Evolutionary conservation across 257 asterid genomes (phyloP).

Genomic region (Solanum pimpinellifolium): DNA sequence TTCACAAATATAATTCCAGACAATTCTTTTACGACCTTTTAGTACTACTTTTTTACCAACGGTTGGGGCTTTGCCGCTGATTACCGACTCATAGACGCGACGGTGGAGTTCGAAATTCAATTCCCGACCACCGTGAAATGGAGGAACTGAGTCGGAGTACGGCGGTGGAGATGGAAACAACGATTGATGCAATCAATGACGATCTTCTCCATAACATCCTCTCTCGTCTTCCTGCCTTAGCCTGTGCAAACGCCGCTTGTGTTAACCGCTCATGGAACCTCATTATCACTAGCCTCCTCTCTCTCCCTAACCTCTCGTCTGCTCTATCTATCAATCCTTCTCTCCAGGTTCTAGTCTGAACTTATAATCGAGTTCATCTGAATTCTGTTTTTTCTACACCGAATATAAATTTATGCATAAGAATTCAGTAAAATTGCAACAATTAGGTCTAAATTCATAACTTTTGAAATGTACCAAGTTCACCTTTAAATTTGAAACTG

Average conservation of each 20-base stretch:
- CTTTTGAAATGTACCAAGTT: background rate
- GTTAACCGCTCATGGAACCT: slow-evolving; percentile 72
- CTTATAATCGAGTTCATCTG: background rate
- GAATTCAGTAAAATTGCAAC: background rate
- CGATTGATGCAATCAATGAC: slow-evolving; percentile 38
- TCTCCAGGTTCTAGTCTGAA: slow-evolving; percentile 21
- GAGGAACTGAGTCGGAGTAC: background rate
- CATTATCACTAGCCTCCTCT: slow-evolving; percentile 40
- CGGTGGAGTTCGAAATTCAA: background rate
- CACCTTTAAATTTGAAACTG: background rate
- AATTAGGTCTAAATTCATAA: background rate
- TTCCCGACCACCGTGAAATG: background rate
- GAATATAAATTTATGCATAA: too few relatives aligned
- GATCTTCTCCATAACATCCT: slow-evolving; percentile 52
- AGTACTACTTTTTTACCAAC: background rate
- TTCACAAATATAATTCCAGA: background rate
- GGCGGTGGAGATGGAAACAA: background rate
- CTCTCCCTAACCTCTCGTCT: slow-evolving; percentile 56
- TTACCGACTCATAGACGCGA: background rate
- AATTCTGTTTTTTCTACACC: background rate
- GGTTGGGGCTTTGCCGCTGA: background rate
- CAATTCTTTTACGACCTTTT: background rate
- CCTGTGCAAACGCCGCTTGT: slow-evolving; percentile 70
- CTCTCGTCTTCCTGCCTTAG: slow-evolving; percentile 53
- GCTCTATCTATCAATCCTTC: slow-evolving; percentile 50